phyloP scores from a whole-genome alignment of 495 filamentous ascomycete species.

The Letharia lupina region DNA sequence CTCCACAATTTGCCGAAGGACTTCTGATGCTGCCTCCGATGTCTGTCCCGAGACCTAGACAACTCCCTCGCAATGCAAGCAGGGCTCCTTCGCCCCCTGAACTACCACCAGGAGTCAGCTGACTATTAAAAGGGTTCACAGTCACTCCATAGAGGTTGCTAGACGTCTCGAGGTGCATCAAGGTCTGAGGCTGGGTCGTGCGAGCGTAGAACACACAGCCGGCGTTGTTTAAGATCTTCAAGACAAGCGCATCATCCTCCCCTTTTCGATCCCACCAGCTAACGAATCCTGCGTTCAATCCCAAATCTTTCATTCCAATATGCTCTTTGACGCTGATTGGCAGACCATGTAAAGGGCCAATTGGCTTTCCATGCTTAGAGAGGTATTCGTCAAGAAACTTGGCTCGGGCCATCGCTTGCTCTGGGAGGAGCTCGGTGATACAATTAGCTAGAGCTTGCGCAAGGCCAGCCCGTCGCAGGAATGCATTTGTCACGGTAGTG shows the following conservation, averaged over 20 bases:
- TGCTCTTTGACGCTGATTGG: slow-evolving; percentile 38
- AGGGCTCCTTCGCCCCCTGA: slow-evolving; percentile 51
- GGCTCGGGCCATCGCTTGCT: slow-evolving; percentile 29
- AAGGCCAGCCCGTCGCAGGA: slow-evolving; percentile 38
- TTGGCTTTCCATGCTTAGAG: slow-evolving; percentile 23
- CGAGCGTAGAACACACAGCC: slow-evolving; percentile 47
- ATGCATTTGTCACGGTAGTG: slow-evolving; percentile 37
- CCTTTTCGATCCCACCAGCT: slow-evolving; percentile 25
- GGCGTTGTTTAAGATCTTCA: slow-evolving; percentile 33
- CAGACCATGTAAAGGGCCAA: slow-evolving; percentile 38
- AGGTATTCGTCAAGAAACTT: slow-evolving; percentile 31
- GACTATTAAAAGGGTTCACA: slow-evolving; percentile 43
- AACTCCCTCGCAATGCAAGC: slow-evolving; percentile 31
- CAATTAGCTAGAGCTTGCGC: slow-evolving; percentile 39
- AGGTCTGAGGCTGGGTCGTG: slow-evolving; percentile 49
- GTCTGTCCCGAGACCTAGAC: slow-evolving; percentile 35
- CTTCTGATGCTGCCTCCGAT: slow-evolving; percentile 34
- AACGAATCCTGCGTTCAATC: slow-evolving; percentile 25
- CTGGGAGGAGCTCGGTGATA: slow-evolving; percentile 33
- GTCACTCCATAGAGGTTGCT: slow-evolving; percentile 50
- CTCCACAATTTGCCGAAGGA: slow-evolving; percentile 30
- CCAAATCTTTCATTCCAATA: slow-evolving; percentile 25
- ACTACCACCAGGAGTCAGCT: slow-evolving; percentile 45
- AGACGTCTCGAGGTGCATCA: slow-evolving; percentile 46
- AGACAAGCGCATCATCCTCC: slow-evolving; percentile 23